Percentiles rank a stretch among this genome's conserved stretches.
Evolutionary conservation across 1,284 basidiomycete genomes (phyloP).

Genomic region (Apiotrichum sp.): DNA sequence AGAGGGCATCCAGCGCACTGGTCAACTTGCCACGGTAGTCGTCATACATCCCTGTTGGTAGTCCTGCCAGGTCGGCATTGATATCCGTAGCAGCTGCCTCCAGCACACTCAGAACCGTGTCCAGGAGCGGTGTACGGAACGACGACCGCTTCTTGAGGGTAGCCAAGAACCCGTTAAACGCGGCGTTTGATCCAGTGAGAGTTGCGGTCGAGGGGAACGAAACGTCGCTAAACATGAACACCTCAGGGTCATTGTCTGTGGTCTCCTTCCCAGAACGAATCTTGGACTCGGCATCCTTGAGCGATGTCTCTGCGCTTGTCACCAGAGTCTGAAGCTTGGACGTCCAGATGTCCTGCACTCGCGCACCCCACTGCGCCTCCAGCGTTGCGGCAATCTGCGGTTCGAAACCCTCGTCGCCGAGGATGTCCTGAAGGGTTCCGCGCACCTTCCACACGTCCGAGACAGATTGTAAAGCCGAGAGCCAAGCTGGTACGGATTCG

Average conservation of each 20-base stretch:
- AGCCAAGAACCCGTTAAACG: conserved; percentile 32
- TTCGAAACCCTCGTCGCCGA: conserved; percentile 27
- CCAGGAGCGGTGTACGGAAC: conserved; percentile 38
- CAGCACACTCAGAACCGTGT: conserved; percentile 28
- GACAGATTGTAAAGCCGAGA: conserved; percentile 30
- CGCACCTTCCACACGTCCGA: conserved; percentile 42
- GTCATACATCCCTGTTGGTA: conserved; percentile 20
- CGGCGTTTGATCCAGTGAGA: conserved; percentile 13
- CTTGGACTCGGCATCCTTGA: conserved; percentile 23
- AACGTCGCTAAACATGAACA: conserved; percentile 37
- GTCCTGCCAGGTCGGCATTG: conserved; percentile 29
- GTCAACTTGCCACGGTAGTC: conserved; percentile 23
- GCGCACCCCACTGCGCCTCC: conserved; percentile 36
- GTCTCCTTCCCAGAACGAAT: conserved; percentile 20
- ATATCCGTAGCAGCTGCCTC: conserved; percentile 31
- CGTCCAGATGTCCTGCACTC: conserved; percentile 41
- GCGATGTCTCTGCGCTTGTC: conserved; percentile 13
- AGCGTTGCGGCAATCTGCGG: conserved; percentile 24
- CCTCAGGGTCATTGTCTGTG: conserved; percentile 29
- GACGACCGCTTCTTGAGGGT: conserved; percentile 32
- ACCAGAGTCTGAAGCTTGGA: conserved; percentile 31
- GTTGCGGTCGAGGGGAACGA: conserved; percentile 29
- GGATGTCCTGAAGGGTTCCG: conserved; percentile 13
- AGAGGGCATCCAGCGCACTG: conserved; percentile 23
- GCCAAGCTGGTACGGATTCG: conserved; percentile 32